A percentile compares a stretch with the other conserved stretches of the same genome.
Evolutionary conservation across 129 eudicot genomes (phyloP).

Genomic region (Tagetes erecta): DNA sequence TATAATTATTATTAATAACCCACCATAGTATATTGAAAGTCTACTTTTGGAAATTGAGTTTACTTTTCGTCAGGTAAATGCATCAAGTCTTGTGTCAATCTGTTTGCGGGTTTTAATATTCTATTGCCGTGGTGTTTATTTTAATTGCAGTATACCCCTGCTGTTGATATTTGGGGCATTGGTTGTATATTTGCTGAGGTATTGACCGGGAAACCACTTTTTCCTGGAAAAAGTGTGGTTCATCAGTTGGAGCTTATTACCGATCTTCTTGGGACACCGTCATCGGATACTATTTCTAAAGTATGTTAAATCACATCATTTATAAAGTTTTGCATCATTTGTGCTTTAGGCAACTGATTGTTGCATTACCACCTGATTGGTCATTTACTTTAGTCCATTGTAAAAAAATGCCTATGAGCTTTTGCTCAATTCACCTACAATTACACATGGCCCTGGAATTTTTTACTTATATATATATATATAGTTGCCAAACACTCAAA

Average conservation of each 20-base stretch:
- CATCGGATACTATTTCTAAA: slow-evolving; percentile 69
- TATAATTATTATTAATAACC: slow-evolving; percentile 16
- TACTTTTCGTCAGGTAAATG: no score
- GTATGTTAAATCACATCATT: slow-evolving; percentile 33
- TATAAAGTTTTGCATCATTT: background rate
- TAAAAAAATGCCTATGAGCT: background rate
- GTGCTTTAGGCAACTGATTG: background rate
- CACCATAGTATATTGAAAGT: background rate
- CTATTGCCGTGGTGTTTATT: background rate
- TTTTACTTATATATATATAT: background rate
- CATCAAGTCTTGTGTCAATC: background rate
- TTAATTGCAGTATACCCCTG: slow-evolving; percentile 77
- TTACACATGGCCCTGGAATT: background rate
- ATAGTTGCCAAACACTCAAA: background rate
- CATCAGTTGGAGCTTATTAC: slow-evolving; percentile 89
- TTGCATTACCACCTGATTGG: background rate
- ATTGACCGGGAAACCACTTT: slow-evolving; percentile 76
- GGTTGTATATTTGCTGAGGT: slow-evolving; percentile 94
- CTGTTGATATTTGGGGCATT: slow-evolving; percentile 87
- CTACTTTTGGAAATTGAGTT: background rate
- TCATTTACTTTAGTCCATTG: background rate
- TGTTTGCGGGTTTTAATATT: slow-evolving; percentile 1
- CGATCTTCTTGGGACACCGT: slow-evolving; percentile 84
- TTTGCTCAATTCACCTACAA: background rate
- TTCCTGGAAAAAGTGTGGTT: slow-evolving; percentile 87